Conservation (phyloP, 371 early-diverging fungal genomes). For the Saksenaea oblongispora region DNA sequence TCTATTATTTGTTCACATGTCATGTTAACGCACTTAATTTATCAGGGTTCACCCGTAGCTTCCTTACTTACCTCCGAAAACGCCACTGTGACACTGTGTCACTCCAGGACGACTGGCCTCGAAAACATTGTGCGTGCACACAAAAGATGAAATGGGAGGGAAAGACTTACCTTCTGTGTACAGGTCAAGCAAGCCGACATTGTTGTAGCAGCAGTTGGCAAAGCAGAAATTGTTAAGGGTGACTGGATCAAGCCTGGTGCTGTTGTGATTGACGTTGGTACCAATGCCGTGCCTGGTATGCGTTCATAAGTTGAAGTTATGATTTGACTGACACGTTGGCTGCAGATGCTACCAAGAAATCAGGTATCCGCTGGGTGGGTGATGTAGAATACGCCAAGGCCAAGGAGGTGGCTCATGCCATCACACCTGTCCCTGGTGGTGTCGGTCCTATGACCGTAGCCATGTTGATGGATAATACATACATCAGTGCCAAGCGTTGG, state of each 20-base stretch:
- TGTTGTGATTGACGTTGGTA: constrained; percentile 95
- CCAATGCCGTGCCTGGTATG: constrained; percentile 76
- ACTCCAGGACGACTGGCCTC: constrained; percentile 77
- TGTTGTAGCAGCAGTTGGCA: constrained; percentile 87
- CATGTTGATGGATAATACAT: constrained; percentile 89
- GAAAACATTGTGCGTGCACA: constrained; percentile 11
- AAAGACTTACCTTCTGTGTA: not conserved
- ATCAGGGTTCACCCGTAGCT: constrained; percentile 81
- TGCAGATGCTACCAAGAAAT: constrained; percentile 79
- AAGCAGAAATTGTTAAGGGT: constrained; percentile 78
- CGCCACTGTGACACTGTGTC: constrained; percentile 93
- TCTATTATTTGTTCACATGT: not conserved
- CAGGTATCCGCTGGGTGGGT: constrained; percentile 87
- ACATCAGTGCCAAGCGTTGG: constrained; percentile 66
- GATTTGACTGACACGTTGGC: not conserved
- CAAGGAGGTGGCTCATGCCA: constrained; percentile 68
- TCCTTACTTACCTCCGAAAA: constrained; percentile 74
- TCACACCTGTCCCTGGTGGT: constrained; percentile 96
- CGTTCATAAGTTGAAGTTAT: not conserved
- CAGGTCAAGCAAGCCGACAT: constrained; percentile 79
- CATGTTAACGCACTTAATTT: too few relatives aligned
- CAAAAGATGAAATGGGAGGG: not conserved
- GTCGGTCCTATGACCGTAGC: constrained; percentile 98
- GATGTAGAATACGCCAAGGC: constrained; percentile 87
- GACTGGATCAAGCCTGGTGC: constrained; percentile 92